Evolutionary conservation across 495 filamentous ascomycete genomes (phyloP).

Genomic region (Hypoxylon trugodes): DNA sequence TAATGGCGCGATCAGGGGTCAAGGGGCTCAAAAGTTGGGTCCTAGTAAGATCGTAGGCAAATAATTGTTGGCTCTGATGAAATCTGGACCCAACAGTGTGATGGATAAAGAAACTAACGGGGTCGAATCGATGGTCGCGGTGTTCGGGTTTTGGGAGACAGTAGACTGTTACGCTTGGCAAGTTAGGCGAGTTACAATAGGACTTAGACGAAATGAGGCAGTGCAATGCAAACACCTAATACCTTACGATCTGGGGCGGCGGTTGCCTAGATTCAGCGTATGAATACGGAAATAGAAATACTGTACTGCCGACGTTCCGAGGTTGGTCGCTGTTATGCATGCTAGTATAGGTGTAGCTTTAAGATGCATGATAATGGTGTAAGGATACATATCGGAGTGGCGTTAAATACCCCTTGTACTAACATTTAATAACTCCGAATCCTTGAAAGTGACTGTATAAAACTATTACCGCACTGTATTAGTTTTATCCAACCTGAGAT

Average conservation of each 20-base stretch:
- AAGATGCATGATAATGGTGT: neutral
- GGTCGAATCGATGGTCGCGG: conserved; percentile 19
- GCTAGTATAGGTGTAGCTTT: neutral
- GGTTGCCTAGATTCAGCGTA: conserved; percentile 25
- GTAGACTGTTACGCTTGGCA: too few species aligned
- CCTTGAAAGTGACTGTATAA: neutral
- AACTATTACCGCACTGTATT: neutral
- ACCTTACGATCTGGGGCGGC: conserved; percentile 18
- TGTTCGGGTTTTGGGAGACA: neutral
- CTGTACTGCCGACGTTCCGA: conserved; percentile 31
- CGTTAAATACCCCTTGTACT: neutral
- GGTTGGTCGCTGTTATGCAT: neutral
- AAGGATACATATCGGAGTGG: neutral
- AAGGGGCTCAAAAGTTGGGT: neutral
- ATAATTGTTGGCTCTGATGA: conserved; percentile 14
- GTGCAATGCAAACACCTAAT: conserved; percentile 26
- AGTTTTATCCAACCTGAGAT: conserved; percentile 15
- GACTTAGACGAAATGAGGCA: conserved; percentile 20
- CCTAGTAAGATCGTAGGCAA: conserved; percentile 9
- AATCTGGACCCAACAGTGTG: conserved; percentile 1
- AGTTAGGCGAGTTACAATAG: too few species aligned
- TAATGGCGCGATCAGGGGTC: neutral
- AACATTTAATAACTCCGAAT: conserved; percentile 9
- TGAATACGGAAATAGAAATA: neutral
- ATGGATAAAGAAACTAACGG: conserved; percentile 6